These are phyloP conservation scores for Geosmithia morbida DNA, from an alignment of 2,329 filamentous ascomycete species.

Conservation along the genomic window DNA sequence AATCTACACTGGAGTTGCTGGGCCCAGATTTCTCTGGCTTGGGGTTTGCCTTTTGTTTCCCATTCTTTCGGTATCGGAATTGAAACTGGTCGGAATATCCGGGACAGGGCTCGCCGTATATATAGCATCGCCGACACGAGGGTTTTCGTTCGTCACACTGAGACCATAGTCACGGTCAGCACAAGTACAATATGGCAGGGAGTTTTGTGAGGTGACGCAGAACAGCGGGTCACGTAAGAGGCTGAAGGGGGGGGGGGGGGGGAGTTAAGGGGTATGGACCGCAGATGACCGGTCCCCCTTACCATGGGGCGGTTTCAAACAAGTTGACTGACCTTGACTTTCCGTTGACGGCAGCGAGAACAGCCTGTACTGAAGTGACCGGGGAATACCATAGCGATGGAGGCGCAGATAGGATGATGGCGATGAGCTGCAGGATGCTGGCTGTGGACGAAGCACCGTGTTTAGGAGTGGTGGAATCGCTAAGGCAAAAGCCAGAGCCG, in stretches of 20 bases:
- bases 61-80: slow-evolving; percentile 9
- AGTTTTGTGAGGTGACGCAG: neutral
- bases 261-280: neutral
- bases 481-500: neutral
- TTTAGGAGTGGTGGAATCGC: neutral
- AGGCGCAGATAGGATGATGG: neutral
- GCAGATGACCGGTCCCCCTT: neutral
- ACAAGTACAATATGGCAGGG: slow-evolving; percentile 8
- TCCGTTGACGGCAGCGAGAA: slow-evolving; percentile 13
- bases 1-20: neutral
- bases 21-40: neutral
- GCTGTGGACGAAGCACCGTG: neutral
- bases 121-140: slow-evolving; percentile 14
- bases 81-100: slow-evolving; percentile 20
- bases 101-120: slow-evolving; percentile 16
- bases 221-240: neutral
- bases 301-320: neutral
- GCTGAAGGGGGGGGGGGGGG: neutral
- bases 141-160: slow-evolving; percentile 18
- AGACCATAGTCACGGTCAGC: slow-evolving; percentile 1
- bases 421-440: neutral
- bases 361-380: slow-evolving; percentile 15
- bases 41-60: neutral
- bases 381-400: slow-evolving; percentile 12
- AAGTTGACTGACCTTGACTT: slow-evolving; percentile 12